Conservation (phyloP, 169 alveolate species). For the Cryptosporidium viatorum region DNA sequence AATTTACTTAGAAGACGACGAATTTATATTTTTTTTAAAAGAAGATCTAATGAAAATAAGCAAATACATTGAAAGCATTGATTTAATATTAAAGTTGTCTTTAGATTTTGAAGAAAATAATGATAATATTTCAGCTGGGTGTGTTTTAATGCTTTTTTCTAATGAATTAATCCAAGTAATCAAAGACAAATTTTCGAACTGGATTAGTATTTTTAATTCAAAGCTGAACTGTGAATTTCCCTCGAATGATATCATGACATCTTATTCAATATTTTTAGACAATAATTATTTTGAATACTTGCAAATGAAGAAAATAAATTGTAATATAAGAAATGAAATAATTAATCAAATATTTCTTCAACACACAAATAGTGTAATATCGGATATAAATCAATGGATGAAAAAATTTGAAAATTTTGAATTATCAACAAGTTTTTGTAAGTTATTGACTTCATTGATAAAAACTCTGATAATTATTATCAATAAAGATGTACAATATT, state of each 20-base stretch:
- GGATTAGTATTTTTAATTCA: neutral
- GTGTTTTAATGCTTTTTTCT: neutral
- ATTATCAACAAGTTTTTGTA: neutral
- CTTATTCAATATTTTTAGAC: slow-evolving; percentile 4
- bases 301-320: neutral
- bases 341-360: neutral
- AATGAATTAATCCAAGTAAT: neutral
- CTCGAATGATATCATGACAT: neutral
- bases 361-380: neutral
- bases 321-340: neutral
- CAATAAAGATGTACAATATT: neutral
- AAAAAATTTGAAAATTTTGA: neutral
- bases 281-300: neutral
- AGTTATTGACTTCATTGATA: neutral
- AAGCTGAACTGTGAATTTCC: neutral
- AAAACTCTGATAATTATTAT: neutral
- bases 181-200: neutral
- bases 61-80: neutral
- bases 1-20: neutral
- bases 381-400: neutral
- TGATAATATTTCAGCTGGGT: neutral
- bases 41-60: slow-evolving; percentile 16
- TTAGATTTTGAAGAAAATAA: neutral
- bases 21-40: neutral
- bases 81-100: neutral